Base-by-base conservation (phyloP, 2,329 filamentous ascomycete genomes). In the Amauroascus niger region DNA sequence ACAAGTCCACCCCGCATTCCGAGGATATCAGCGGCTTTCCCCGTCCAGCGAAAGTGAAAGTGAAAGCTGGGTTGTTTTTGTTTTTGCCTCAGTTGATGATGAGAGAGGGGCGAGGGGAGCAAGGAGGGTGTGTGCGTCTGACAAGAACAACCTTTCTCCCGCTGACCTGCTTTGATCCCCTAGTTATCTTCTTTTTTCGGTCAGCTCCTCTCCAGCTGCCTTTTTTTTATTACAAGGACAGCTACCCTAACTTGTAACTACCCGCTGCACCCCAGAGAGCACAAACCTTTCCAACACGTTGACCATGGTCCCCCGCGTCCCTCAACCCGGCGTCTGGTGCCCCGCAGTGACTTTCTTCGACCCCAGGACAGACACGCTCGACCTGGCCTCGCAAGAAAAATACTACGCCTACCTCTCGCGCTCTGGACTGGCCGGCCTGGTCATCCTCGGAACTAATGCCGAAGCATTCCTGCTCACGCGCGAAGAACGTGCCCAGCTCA, bases 401-500 rank as follows among this genome's bases (percentile, higher is more conserved):
- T 79, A 79, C 67, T 79, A 73, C 62, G 56, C 69, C 22, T 76
- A 80, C 60, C 73, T 80, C 14, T 72, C 77, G 8, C 65, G 62
- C 32, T 74, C 74, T 1, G 75, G 76, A 2, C 70, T 80, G 2
- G 68, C 72, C 0, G 78, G 78, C 4, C 69, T 80, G 18, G 75
- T 79, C 26, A 73, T 78, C 49, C 70, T 79, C 43, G 78, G 77
- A 43, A 79, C 77, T 35, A 79, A 79, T 63, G 75, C 77, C 2
- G 78, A 80, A 61, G 72, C 77, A 11, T 79, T 79, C 63, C 74
- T 80, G 9, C 65, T 80, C 40, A 81, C 79, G 11, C 77, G 78
- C n/a, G 75, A 80, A 59, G 80, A 83, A 66, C 74, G 80, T 54
- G 70, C 69, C 46, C 70, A 72, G 39, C 74, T 84, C n/a, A 73